Conservation (phyloP, 371 early-diverging fungal species). For the Coemansia sp. region DNA sequence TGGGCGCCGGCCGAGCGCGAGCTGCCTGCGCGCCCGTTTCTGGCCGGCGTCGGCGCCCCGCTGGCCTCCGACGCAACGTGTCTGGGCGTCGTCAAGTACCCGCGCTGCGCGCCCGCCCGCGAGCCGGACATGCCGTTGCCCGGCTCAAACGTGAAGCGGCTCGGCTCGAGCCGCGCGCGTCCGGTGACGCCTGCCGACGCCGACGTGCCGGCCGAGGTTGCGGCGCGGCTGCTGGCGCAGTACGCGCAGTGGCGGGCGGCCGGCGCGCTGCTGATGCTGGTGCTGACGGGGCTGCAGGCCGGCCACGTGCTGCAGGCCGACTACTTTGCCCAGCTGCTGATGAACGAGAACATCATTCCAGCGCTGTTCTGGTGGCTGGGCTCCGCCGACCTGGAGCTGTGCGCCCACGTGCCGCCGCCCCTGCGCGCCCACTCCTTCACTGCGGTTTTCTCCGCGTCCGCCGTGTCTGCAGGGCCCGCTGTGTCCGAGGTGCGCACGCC, state of each 20-base stretch:
- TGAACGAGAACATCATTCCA: constrained; percentile 46
- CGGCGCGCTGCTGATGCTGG: constrained; percentile 28
- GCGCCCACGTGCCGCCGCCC: constrained; percentile 14
- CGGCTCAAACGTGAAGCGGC: constrained; percentile 43
- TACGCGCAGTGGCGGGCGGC: constrained; percentile 46
- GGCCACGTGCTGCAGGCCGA: constrained; percentile 47
- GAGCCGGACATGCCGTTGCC: constrained; percentile 11
- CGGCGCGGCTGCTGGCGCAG: constrained; percentile 39
- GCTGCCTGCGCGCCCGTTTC: constrained; percentile 26
- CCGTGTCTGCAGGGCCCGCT: not conserved
- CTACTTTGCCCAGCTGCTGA: constrained; percentile 44
- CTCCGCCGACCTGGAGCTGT: constrained; percentile 26
- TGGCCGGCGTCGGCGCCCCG: constrained; percentile 19
- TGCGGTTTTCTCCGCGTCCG: constrained; percentile 14
- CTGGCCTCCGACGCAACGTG: constrained; percentile 26
- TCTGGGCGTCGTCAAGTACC: constrained; percentile 37
- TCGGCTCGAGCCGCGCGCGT: constrained; percentile 1
- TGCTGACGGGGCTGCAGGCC: constrained; percentile 30
- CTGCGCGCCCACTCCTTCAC: constrained; percentile 27
- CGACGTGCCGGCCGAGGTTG: constrained; percentile 19
- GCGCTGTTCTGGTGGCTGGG: constrained; percentile 49
- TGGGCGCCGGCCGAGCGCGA: constrained; percentile 45
- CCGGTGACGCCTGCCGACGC: not conserved
- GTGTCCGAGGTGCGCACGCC: not conserved
- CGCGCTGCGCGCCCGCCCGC: constrained; percentile 1